Conservation (phyloP, 2,329 filamentous ascomycete genomes). For the Calonectria hongkongensis region DNA sequence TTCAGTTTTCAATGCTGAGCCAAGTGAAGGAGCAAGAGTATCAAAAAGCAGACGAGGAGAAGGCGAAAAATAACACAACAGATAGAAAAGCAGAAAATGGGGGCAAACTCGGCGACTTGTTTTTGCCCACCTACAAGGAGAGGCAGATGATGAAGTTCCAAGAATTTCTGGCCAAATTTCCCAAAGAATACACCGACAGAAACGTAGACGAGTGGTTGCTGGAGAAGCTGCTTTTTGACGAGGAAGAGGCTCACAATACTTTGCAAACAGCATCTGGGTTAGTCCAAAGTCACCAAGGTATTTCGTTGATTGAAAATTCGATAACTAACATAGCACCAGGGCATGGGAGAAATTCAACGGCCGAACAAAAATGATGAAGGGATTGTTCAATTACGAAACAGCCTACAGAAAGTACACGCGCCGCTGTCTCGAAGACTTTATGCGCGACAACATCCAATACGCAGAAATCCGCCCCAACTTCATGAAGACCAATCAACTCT, state of each 20-base stretch:
- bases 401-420: constrained; percentile 78
- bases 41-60: constrained; percentile 54
- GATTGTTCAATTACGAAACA: constrained; percentile 79
- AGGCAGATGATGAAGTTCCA: constrained; percentile 66
- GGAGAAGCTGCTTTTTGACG: constrained; percentile 77
- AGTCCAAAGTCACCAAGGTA: constrained; percentile 47
- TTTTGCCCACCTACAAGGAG: constrained; percentile 68
- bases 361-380: constrained; percentile 83
- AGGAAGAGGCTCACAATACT: constrained; percentile 74
- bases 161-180: constrained; percentile 63
- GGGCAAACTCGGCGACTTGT: constrained; percentile 64
- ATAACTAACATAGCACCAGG: constrained; percentile 57
- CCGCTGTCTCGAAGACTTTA: constrained; percentile 76
- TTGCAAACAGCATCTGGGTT: constrained; percentile 73
- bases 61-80: too few relatives aligned
- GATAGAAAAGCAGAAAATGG: too few relatives aligned
- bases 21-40: too few relatives aligned
- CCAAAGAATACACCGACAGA: constrained; percentile 48
- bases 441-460: constrained; percentile 80
- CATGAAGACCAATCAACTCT: constrained; percentile 78
- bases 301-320: not conserved
- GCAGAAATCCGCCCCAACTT: constrained; percentile 83
- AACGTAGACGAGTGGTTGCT: constrained; percentile 72
- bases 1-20: constrained; percentile 75
- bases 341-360: constrained; percentile 80